Percentiles rank a stretch among this genome's conserved stretches.
phyloP scores from a whole-genome alignment of 441 rosid genomes.

The Brassica balearica region DNA sequence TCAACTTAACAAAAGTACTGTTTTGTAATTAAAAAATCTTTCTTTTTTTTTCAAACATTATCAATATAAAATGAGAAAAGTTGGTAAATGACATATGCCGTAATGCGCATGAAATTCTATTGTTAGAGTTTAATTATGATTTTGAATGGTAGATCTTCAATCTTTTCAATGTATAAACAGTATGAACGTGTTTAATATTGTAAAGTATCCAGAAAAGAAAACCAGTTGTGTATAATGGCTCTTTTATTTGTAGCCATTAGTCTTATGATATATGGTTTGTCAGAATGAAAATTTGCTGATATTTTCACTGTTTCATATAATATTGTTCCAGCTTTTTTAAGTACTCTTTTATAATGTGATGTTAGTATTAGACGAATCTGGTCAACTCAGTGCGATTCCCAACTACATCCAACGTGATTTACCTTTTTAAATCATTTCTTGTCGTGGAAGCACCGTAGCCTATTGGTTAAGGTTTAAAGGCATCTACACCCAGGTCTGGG shows the following conservation, averaged over 20 bases:
- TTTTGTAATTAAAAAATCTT: background rate
- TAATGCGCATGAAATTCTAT: conserved; percentile 18
- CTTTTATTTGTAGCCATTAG: background rate
- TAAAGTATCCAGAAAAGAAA: background rate
- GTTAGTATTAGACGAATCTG: conserved; percentile 25
- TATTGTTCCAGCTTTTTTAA: background rate
- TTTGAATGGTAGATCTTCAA: conserved; percentile 10
- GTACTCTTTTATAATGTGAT: background rate
- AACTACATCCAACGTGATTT: conserved; percentile 25
- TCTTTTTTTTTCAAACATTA: background rate
- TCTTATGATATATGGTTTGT: background rate
- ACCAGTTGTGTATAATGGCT: background rate
- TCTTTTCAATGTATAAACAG: background rate
- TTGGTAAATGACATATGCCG: conserved; percentile 12
- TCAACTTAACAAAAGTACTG: background rate
- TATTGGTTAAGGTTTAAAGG: too few relatives aligned
- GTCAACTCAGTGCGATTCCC: conserved; percentile 36
- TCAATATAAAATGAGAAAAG: background rate
- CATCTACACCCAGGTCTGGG: too few relatives aligned
- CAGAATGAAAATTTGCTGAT: background rate
- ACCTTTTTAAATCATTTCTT: conserved; percentile 15
- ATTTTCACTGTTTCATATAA: background rate
- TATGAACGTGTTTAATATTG: background rate
- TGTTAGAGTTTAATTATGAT: background rate
- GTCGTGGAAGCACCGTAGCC: too few relatives aligned